These are phyloP conservation scores for Silene uniflora DNA, from an alignment of 148 eudicot species.

Conservation along the genomic window DNA sequence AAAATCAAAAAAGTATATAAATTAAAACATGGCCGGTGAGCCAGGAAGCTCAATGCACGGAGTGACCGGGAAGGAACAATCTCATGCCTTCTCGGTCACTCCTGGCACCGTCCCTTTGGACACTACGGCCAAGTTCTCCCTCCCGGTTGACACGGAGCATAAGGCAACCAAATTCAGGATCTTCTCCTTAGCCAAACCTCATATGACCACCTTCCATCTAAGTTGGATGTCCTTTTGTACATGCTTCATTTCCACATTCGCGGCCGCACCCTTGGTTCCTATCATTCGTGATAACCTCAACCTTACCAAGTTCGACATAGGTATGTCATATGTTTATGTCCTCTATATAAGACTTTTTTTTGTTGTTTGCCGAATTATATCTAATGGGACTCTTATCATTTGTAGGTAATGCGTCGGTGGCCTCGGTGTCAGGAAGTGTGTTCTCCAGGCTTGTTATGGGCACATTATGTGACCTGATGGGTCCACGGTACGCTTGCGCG, in stretches of 20 bases:
- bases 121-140: conserved; percentile 18
- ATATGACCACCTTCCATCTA: conserved; percentile 41
- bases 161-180: neutral
- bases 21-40: conserved; percentile 14
- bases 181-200: conserved; percentile 28
- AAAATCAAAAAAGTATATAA: neutral
- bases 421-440: conserved; percentile 39
- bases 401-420: conserved; percentile 30
- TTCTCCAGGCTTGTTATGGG: conserved; percentile 43
- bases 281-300: conserved; percentile 44
- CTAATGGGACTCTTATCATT: neutral
- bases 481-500: conserved; percentile 46
- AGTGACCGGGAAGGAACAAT: conserved; percentile 21
- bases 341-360: neutral
- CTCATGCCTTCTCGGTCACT: neutral
- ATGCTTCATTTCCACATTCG: conserved; percentile 38
- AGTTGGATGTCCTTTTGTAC: conserved; percentile 34
- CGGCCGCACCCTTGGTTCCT: conserved; percentile 41
- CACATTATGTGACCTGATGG: conserved; percentile 41
- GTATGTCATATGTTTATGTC: neutral
- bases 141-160: conserved; percentile 39
- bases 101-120: conserved; percentile 2
- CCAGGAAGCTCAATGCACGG: conserved; percentile 22
- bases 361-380: neutral
- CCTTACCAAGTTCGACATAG: conserved; percentile 30